Percentiles rank a stretch among this genome's conserved stretches.
These are phyloP conservation scores for Pyrenochaeta sp. DNA, from an alignment of 2,329 filamentous ascomycete genomes.

Conservation along the genomic window DNA sequence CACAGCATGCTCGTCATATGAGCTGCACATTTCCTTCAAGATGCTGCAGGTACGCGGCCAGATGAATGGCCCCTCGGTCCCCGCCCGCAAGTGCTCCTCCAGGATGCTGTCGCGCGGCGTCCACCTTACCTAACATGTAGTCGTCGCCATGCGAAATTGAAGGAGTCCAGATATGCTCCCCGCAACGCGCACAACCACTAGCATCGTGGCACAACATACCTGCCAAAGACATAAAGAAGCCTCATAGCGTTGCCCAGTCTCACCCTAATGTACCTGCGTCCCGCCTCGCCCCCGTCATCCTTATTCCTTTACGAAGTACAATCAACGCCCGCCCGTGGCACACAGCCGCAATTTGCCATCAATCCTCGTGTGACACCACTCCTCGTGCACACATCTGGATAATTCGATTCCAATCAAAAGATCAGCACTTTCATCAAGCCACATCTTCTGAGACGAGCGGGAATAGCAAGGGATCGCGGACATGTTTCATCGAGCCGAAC, in stretches of 20 bases:
- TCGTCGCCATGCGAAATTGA: conserved; percentile 14
- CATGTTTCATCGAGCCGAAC: conserved; percentile 32
- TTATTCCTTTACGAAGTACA: no score
- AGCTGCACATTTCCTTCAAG: conserved; percentile 4
- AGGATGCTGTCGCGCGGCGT: no score
- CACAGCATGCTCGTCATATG: conserved; percentile 7
- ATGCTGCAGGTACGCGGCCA: conserved; percentile 30
- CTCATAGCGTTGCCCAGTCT: neutral
- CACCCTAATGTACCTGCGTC: neutral
- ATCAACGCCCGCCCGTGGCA: neutral
- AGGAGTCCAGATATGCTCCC: conserved; percentile 12
- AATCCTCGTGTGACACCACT: neutral
- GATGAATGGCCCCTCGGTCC: conserved; percentile 7
- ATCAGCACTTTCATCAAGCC: conserved; percentile 12
- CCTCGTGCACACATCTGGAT: conserved; percentile 2
- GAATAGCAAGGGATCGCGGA: conserved; percentile 24
- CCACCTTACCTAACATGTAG: conserved; percentile 3
- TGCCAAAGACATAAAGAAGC: neutral
- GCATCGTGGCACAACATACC: neutral
- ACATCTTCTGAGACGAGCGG: conserved; percentile 27
- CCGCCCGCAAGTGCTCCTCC: neutral
- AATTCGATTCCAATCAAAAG: conserved; percentile 3
- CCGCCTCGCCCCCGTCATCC: neutral
- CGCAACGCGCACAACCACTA: conserved; percentile 3
- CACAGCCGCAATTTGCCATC: conserved; percentile 3